These are phyloP conservation scores for Paracamarosporium sp. DNA, from an alignment of 2,329 filamentous ascomycete genomes.

Conservation along the genomic window DNA sequence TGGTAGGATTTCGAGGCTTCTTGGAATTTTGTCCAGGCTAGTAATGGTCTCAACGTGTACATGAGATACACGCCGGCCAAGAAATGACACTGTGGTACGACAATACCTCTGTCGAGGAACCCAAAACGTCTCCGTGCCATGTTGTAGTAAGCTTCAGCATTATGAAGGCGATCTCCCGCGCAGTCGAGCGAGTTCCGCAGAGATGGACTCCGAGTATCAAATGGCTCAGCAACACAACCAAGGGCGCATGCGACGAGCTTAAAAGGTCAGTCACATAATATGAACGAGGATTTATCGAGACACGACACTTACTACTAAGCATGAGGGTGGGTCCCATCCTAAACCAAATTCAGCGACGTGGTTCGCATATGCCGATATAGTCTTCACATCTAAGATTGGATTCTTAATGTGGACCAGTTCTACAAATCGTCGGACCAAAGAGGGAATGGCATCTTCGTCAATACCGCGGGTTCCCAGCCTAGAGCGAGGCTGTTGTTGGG, in stretches of 20 bases:
- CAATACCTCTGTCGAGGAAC: not conserved
- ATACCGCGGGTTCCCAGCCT: not conserved
- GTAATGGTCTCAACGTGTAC: conserved; percentile 1
- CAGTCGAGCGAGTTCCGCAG: not conserved
- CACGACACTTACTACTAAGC: not conserved
- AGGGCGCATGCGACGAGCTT: not conserved
- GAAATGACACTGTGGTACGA: conserved; percentile 1
- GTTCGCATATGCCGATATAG: not conserved
- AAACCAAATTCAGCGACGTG: not conserved
- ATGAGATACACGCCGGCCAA: conserved; percentile 1
- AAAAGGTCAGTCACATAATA: not conserved
- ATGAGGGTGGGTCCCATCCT: not conserved
- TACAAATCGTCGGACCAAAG: not conserved
- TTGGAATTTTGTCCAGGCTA: not conserved
- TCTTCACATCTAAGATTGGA: not conserved
- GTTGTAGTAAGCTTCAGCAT: not conserved
- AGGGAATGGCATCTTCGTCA: not conserved
- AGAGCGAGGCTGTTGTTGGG: not conserved
- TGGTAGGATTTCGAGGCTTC: not conserved
- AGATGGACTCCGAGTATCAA: not conserved
- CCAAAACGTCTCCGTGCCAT: conserved; percentile 1
- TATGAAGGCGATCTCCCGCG: not conserved
- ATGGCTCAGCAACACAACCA: not conserved
- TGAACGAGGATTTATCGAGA: not conserved
- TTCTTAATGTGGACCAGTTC: not conserved